phyloP scores from a whole-genome alignment of 163 green algal genomes.

The Chlorella variabilis region DNA sequence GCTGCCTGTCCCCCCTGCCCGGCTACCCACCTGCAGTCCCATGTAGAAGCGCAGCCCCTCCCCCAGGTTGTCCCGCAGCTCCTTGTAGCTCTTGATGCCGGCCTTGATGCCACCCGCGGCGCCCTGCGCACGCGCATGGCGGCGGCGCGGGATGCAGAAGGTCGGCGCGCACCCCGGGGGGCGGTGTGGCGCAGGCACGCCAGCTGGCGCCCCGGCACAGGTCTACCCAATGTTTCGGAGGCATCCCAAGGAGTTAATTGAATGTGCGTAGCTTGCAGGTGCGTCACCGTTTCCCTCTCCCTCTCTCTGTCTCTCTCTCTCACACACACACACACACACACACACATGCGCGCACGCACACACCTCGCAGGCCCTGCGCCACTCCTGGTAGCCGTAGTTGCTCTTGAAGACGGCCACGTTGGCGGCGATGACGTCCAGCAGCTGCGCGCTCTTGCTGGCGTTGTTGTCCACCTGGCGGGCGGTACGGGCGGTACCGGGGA shows the following conservation, averaged over 20 bases:
- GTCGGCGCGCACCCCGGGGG: too few species aligned
- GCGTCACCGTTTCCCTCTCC: too few species aligned
- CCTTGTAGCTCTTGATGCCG: slow-evolving; percentile 55
- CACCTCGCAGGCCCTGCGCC: slow-evolving; percentile 68
- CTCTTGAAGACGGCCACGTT: slow-evolving; percentile 63
- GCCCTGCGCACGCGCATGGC: slow-evolving; percentile 22
- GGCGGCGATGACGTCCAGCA: slow-evolving; percentile 65
- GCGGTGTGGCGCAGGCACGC: too few species aligned
- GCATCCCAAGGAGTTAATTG: too few species aligned
- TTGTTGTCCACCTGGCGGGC: slow-evolving; percentile 71
- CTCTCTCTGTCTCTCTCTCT: too few species aligned
- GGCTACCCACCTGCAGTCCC: slow-evolving; percentile 65
- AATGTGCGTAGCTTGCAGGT: too few species aligned
- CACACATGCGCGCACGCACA: background rate
- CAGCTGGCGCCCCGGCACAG: too few species aligned
- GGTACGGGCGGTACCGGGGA: background rate
- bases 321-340: background rate
- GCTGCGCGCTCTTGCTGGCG: slow-evolving; percentile 59
- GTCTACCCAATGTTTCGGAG: too few species aligned
- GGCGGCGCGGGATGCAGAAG: too few species aligned
- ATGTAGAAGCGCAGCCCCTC: slow-evolving; percentile 81
- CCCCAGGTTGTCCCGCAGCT: slow-evolving; percentile 87
- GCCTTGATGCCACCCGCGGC: slow-evolving; percentile 55
- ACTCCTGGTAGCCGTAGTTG: slow-evolving; percentile 79
- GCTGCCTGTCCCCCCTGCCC: too few species aligned